Evolutionary conservation across 768 basidiomycete genomes (phyloP).

Genomic region (Phanerodontia chrysosporium): DNA sequence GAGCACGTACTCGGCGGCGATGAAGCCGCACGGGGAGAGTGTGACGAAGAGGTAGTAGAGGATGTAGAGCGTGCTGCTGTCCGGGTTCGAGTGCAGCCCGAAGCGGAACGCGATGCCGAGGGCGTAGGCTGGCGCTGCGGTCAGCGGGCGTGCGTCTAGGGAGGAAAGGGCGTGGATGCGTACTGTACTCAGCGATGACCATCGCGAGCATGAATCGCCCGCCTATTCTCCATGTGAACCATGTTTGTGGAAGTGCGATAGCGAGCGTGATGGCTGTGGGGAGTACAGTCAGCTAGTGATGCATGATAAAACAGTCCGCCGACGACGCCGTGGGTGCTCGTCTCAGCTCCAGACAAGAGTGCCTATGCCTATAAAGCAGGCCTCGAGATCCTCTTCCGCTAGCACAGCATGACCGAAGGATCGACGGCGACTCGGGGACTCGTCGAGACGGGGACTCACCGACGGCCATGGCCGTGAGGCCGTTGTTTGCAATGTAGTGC

Average conservation of each 20-base stretch:
- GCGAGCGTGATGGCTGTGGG: constrained; percentile 18
- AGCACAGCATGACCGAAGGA: background rate
- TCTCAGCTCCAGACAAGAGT: constrained; percentile 39
- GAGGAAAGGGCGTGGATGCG: background rate
- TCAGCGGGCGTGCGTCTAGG: background rate
- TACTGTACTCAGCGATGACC: constrained; percentile 57
- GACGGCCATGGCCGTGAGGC: constrained; percentile 9
- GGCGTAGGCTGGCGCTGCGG: constrained; percentile 42
- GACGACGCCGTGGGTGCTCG: constrained; percentile 3
- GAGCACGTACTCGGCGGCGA: constrained; percentile 63
- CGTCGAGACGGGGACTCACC: constrained; percentile 10
- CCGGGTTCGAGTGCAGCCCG: constrained; percentile 48
- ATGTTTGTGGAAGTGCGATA: constrained; percentile 41
- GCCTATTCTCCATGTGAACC: constrained; percentile 39
- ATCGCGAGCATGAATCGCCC: constrained; percentile 58
- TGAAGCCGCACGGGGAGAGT: constrained; percentile 70
- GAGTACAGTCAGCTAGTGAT: background rate
- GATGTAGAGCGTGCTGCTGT: constrained; percentile 51
- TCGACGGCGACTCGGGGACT: too few relatives aligned
- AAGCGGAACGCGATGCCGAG: constrained; percentile 55
- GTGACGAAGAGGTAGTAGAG: constrained; percentile 57
- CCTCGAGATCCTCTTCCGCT: constrained; percentile 37
- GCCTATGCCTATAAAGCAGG: constrained; percentile 49
- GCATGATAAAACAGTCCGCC: background rate
- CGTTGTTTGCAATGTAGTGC: constrained; percentile 12